phyloP scores from a whole-genome alignment of 2,329 filamentous ascomycete species.

The Ophiocordyceps australis region DNA sequence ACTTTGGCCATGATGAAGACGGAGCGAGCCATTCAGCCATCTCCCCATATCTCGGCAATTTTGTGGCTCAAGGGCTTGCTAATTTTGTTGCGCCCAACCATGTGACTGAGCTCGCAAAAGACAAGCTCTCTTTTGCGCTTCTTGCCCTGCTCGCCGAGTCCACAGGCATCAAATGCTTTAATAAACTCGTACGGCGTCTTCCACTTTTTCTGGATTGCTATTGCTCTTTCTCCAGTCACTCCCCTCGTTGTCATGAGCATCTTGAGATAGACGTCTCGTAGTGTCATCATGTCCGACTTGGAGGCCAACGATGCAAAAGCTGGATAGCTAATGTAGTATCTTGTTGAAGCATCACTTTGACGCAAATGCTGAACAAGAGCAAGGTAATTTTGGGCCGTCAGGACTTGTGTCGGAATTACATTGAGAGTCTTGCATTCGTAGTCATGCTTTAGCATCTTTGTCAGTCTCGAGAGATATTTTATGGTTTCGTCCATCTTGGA shows the following conservation, averaged over 20 bases:
- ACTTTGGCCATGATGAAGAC: no score
- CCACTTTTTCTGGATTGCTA: slow-evolving; percentile 68
- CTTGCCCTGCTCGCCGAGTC: slow-evolving; percentile 24
- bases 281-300: slow-evolving; percentile 56
- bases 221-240: slow-evolving; percentile 58
- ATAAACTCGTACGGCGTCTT: slow-evolving; percentile 53
- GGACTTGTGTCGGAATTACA: slow-evolving; percentile 46
- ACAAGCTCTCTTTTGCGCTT: slow-evolving; percentile 45
- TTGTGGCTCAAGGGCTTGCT: slow-evolving; percentile 45
- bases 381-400: slow-evolving; percentile 48
- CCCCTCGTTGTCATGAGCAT: slow-evolving; percentile 73
- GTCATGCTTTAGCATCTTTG: slow-evolving; percentile 42
- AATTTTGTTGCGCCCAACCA: slow-evolving; percentile 53
- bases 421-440: slow-evolving; percentile 41
- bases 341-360: slow-evolving; percentile 24
- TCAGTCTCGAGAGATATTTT: slow-evolving; percentile 56
- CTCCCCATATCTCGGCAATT: slow-evolving; percentile 57
- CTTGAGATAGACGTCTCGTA: slow-evolving; percentile 61
- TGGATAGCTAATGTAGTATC: slow-evolving; percentile 48
- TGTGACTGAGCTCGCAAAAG: slow-evolving; percentile 30
- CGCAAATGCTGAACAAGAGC: slow-evolving; percentile 42
- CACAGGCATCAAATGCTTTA: slow-evolving; percentile 46
- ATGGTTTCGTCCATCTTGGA: slow-evolving; percentile 62
- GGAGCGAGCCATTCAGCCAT: no score
- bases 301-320: slow-evolving; percentile 56